phyloP scores from a whole-genome alignment of 148 eudicot species.

The Selenicereus undatus region DNA sequence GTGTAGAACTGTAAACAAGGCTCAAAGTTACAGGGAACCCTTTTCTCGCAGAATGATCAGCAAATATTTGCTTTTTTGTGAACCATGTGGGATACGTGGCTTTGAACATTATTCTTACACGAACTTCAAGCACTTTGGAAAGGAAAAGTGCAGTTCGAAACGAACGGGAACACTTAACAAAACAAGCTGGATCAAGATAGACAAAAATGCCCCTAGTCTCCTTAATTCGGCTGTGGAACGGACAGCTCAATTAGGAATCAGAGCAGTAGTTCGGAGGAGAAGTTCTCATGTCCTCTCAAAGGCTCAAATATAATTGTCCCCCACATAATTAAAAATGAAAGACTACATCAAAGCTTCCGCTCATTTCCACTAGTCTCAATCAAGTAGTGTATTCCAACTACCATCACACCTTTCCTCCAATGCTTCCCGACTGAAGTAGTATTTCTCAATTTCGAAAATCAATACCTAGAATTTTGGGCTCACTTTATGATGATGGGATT shows the following conservation, averaged over 20 bases:
- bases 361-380: not conserved
- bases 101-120: too few species aligned
- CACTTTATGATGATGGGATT: too few species aligned
- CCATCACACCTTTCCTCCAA: not conserved
- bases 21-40: not conserved
- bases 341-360: not conserved
- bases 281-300: not conserved
- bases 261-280: not conserved
- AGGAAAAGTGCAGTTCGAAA: too few species aligned
- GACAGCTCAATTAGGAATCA: not conserved
- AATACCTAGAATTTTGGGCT: too few species aligned
- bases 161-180: not conserved
- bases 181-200: not conserved
- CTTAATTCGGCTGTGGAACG: not conserved
- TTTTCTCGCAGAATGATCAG: not conserved
- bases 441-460: too few species aligned
- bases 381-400: not conserved
- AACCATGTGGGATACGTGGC: too few species aligned
- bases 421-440: not conserved
- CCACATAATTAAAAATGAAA: too few species aligned
- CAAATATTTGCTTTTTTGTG: too few species aligned
- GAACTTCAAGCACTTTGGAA: too few species aligned
- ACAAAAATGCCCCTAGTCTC: not conserved
- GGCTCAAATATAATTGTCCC: not conserved
- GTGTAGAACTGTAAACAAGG: not conserved